Conservation (phyloP, 257 asterid genomes). For the Rehmannia glutinosa region DNA sequence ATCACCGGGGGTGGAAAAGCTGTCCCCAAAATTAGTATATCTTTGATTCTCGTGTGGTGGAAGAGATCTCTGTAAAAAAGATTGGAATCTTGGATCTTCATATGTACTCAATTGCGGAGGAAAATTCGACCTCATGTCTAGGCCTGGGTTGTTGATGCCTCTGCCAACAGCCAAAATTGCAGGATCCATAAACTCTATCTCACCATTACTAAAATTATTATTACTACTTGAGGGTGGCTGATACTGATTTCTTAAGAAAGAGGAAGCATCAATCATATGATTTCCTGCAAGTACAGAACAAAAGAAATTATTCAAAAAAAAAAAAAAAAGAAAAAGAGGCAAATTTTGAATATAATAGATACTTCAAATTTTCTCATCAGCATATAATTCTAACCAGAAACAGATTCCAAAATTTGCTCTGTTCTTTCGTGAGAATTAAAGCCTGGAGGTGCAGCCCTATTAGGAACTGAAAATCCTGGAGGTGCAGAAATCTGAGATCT, state of each 20-base stretch:
- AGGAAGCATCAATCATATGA: constrained; percentile 44
- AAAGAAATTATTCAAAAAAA: not conserved
- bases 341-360: not conserved
- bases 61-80: constrained; percentile 62
- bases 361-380: not conserved
- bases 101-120: constrained; percentile 55
- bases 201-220: constrained; percentile 47
- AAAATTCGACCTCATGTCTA: constrained; percentile 52
- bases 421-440: constrained; percentile 69
- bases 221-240: constrained; percentile 46
- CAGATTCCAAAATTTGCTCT: constrained; percentile 43
- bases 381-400: constrained; percentile 46
- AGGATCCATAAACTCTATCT: constrained; percentile 91
- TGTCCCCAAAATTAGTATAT: constrained; percentile 39
- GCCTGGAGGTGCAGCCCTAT: constrained; percentile 87
- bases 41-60: constrained; percentile 70
- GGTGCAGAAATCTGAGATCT: constrained; percentile 91
- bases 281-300: constrained; percentile 48
- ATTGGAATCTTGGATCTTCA: constrained; percentile 69
- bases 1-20: constrained; percentile 44
- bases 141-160: constrained; percentile 53
- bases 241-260: constrained; percentile 55
- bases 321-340: not conserved
- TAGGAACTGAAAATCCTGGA: constrained; percentile 85
- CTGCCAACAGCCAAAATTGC: constrained; percentile 98